A percentile compares a stretch with the other conserved stretches of the same genome.
phyloP scores from a whole-genome alignment of 139 green algal species.

The Chlamydomonas sp. region DNA sequence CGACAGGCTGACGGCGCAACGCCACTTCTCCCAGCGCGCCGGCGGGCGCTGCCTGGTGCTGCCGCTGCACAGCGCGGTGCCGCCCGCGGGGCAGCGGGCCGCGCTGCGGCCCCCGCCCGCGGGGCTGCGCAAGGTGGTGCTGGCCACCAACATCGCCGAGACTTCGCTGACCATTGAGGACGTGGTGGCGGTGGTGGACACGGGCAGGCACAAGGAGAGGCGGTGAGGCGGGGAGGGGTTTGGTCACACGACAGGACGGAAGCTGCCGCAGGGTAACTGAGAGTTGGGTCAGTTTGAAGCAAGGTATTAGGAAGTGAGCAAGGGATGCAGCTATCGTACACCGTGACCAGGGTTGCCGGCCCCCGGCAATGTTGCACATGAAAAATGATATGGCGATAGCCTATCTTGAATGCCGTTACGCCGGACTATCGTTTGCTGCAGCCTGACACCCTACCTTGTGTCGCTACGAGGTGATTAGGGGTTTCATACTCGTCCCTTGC shows the following conservation, averaged over 20 bases:
- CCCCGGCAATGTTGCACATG: no score
- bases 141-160: conserved; percentile 98
- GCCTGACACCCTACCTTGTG: not conserved
- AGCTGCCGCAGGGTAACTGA: no score
- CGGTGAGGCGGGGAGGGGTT: conserved; percentile 23
- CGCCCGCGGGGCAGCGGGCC: conserved; percentile 74
- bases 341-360: no score
- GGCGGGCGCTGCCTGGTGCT: conserved; percentile 59
- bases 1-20: conserved; percentile 56
- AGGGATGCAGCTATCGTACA: no score
- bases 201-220: conserved; percentile 84
- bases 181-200: conserved; percentile 93
- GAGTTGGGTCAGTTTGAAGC: no score
- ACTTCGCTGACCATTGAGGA: conserved; percentile 97
- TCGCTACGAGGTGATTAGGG: not conserved
- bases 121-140: conserved; percentile 75
- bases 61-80: conserved; percentile 85
- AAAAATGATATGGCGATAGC: no score
- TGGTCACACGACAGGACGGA: no score
- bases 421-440: no score
- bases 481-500: not conserved
- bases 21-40: conserved; percentile 18
- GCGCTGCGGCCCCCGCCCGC: conserved; percentile 62
- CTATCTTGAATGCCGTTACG: no score
- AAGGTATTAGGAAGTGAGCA: no score